Evolutionary conservation across 1,139 yeast species (phyloP), one percentile per base, ranked within the genome.

Genomic region (Debaryomyces coudertii): DNA sequence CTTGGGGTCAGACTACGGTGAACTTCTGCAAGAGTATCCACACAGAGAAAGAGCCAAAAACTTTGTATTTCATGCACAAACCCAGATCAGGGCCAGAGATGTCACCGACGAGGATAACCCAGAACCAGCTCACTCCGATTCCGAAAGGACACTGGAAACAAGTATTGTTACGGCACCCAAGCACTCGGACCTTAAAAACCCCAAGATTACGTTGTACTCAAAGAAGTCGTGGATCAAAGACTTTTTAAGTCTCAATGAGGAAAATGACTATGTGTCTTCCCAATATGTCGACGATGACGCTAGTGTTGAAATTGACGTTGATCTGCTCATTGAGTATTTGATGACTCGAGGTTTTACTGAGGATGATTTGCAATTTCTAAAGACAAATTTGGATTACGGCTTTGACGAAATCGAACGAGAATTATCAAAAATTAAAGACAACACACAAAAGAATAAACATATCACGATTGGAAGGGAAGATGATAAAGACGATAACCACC

Each of bases 391-490:
- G 45, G 76, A 73, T 53, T 60, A 69, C 49, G 76, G 75, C 3
- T 53, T 63, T 14, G 70, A 66, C 5, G 71, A 71, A 47, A 73
- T 73, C 40, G 77, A 73, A 45, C 47, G 53, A 33, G 75, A 71
- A 52, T 61, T 73, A 45, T 56, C 66, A 36, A 67, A 60, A 45
- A 63, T 73, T 46, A 57, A 58, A 33, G 60, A 61, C 20, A 46
- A 50, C 9, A 50, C 47, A 23, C 50, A 50, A 27, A 52, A 47
- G 9, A 54, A 52, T 30, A 53, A 52, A 43, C 55, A 49, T 4
- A 71, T 71, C 31, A 60, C 60, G 24, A 71, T 71, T 36, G 75
- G 73, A 8, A 76, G 76, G 3, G 76, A 70, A 47, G 53, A 47
- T 11, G 18, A 7, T 14, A 28, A 28, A 47, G 53, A 47, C 22